Evolutionary conservation across 73 alveolate species (phyloP), one percentile per base, ranked within the genome.

Genomic region (Paramecium sonneborni): DNA sequence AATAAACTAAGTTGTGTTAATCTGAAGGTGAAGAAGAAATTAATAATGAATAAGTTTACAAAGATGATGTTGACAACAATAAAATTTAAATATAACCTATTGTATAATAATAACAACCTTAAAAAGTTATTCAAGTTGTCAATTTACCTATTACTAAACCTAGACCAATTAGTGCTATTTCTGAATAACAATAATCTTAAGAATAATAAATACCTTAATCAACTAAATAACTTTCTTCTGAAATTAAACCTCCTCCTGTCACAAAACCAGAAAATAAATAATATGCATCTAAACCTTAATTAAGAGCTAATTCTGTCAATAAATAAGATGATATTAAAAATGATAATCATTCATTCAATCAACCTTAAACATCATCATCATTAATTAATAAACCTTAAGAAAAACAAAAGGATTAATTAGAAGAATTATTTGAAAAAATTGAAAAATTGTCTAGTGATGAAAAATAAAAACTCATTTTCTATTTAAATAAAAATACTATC

Each of bases 11-110:
- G 88, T 21, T 85, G 88, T 67, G 39, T 14, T 44, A 94, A 15
- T 82, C 86, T 44, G 92, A 92, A 26, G 93, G 92, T 6, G 94
- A 94, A 7, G 92, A 92, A n/a, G n/a, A n/a, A n/a, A n/a, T n/a
- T 18, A 35, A 92, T 5, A 88, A 94, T 9, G 94, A 85, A 3
- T 72, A 92, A 30, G 39, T 26, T 15, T 82, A 85, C 18, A 57
- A 30, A 26, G 88, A 48, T 57, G 93, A 76, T 15, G 11, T 56
- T 69, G 86, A 34, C 9, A 74, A 37, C 18, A 34, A 62, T 28
- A 37, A 74, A 37, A 34, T 30, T 28, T n/a, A 74, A 18, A 52
- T 52, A 28, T 30, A 52, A 52, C 68, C 68, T n/a, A 30, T 39
- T 74, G 44, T 74, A 15, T 15, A 32, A 30, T 38, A 72, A 18